Conservation (phyloP, 75 land plant species). For the Pinus albicaulis region DNA sequence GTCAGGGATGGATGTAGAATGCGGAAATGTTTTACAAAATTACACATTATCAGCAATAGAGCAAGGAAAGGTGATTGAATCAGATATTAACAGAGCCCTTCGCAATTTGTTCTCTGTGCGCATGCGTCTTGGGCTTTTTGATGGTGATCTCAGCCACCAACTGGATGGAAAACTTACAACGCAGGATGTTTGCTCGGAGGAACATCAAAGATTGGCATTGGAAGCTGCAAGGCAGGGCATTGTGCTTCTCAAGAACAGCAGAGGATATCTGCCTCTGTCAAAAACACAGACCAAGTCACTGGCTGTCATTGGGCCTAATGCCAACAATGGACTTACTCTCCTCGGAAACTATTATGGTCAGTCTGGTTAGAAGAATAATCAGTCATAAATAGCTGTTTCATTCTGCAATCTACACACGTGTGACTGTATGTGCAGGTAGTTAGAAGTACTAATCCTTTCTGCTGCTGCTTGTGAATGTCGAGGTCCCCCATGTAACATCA, state of each 20-base stretch:
- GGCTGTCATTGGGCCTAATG: slow-evolving; percentile 84
- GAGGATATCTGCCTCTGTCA: slow-evolving; percentile 50
- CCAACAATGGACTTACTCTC: slow-evolving; percentile 39
- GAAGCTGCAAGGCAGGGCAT: slow-evolving; percentile 91
- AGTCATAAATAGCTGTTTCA: too few species aligned
- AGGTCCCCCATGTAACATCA: slow-evolving; percentile 73
- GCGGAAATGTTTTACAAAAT: slow-evolving; percentile 68
- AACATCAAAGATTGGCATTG: slow-evolving; percentile 70
- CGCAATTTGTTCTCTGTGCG: slow-evolving; percentile 69
- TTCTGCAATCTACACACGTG: too few species aligned
- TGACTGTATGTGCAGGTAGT: background rate
- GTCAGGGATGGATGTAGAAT: slow-evolving; percentile 90
- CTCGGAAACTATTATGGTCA: slow-evolving; percentile 85
- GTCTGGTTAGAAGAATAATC: slow-evolving; percentile 17
- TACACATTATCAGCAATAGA: slow-evolving; percentile 58
- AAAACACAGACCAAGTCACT: slow-evolving; percentile 28
- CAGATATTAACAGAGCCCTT: slow-evolving; percentile 69
- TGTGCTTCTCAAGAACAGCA: slow-evolving; percentile 83
- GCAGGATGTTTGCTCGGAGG: slow-evolving; percentile 55
- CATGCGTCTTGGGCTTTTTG: slow-evolving; percentile 80
- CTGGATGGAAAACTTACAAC: slow-evolving; percentile 41
- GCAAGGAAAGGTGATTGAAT: slow-evolving; percentile 54
- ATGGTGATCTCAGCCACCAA: slow-evolving; percentile 42
- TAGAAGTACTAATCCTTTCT: background rate
- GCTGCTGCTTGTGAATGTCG: slow-evolving; percentile 6